Conservation (phyloP, 345 rosid genomes). For the Eucalyptus tenuipes region DNA sequence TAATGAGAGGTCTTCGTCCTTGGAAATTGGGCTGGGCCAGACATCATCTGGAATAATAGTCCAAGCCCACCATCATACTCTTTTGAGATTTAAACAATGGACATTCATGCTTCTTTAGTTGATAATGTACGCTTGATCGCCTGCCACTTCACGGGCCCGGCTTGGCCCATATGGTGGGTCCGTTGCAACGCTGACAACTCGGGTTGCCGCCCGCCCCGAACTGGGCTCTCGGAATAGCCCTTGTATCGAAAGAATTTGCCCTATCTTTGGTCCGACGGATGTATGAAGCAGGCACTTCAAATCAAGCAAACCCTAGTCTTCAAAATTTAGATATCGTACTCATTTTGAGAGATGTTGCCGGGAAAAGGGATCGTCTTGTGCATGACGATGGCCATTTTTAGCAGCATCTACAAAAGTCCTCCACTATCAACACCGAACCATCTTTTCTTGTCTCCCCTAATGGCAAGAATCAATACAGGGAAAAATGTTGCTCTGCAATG, state of each 20-base stretch:
- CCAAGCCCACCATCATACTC: background rate
- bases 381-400: background rate
- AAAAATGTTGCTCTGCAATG: background rate
- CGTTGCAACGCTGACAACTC: background rate
- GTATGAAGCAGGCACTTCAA: background rate
- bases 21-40: background rate
- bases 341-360: background rate
- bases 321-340: background rate
- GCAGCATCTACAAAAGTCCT: background rate
- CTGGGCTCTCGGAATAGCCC: background rate
- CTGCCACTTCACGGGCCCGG: rapidly evolving
- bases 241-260: background rate
- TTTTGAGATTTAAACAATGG: background rate
- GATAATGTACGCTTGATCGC: background rate
- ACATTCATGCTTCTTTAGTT: background rate
- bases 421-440: background rate
- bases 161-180: background rate
- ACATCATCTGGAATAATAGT: background rate
- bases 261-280: background rate
- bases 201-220: rapidly evolving
- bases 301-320: background rate
- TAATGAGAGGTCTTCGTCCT: background rate
- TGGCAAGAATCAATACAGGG: background rate
- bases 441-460: background rate
- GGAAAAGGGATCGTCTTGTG: background rate